These are phyloP conservation scores for Prillingera fragicola DNA, from an alignment of 1,284 basidiomycete genomes.

Conservation along the genomic window DNA sequence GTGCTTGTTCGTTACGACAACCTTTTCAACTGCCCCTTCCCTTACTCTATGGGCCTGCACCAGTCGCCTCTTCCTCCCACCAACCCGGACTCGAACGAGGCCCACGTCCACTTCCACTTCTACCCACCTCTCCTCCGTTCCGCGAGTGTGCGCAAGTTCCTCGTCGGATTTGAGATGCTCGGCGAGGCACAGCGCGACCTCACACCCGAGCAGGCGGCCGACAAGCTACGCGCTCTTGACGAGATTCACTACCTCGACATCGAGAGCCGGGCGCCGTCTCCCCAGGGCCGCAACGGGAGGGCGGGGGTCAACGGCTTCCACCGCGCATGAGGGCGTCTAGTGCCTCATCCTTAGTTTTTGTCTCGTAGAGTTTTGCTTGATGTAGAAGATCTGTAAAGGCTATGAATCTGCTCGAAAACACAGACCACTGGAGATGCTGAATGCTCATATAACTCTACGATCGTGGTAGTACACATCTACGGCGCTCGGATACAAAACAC, in stretches of 20 bases:
- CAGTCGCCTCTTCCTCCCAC: slow-evolving; percentile 61
- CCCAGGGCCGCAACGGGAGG: neutral
- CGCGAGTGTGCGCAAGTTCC: slow-evolving; percentile 78
- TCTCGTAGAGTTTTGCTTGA: too few species aligned
- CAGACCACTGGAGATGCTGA: too few species aligned
- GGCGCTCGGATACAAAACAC: too few species aligned
- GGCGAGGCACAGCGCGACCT: slow-evolving; percentile 86
- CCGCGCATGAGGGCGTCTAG: too few species aligned
- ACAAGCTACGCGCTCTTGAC: slow-evolving; percentile 55
- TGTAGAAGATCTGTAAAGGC: too few species aligned
- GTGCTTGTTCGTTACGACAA: slow-evolving; percentile 79
- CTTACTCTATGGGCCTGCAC: slow-evolving; percentile 95
- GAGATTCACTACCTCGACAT: slow-evolving; percentile 55
- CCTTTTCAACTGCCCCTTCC: slow-evolving; percentile 75
- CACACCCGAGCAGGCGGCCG: slow-evolving; percentile 82
- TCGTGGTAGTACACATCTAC: too few species aligned
- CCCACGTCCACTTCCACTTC: slow-evolving; percentile 86
- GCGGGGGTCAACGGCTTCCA: too few species aligned
- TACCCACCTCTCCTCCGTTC: slow-evolving; percentile 79
- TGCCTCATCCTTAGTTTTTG: too few species aligned
- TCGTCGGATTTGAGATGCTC: slow-evolving; percentile 93
- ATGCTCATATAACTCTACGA: too few species aligned
- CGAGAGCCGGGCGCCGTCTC: neutral
- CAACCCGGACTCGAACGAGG: slow-evolving; percentile 46
- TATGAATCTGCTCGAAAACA: too few species aligned